These are phyloP conservation scores for Pyricularia sp. DNA, from an alignment of 2,329 filamentous ascomycete species.

Conservation along the genomic window DNA sequence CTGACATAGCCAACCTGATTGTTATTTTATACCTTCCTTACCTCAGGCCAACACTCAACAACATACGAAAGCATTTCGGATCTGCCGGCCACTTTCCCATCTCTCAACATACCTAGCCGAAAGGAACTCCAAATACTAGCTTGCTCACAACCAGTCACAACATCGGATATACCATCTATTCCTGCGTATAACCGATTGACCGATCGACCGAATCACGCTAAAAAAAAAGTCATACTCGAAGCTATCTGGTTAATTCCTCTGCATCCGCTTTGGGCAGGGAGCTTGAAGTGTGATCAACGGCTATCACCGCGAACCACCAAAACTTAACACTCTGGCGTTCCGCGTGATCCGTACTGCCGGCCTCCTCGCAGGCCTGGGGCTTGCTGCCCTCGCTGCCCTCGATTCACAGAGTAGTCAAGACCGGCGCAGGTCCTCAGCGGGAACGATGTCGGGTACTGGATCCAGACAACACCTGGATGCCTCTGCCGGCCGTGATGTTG, in stretches of 20 bases:
- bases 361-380: conserved; percentile 44
- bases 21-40: background rate
- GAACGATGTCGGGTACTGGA: conserved; percentile 11
- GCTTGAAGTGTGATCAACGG: background rate
- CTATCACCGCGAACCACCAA: background rate
- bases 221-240: background rate
- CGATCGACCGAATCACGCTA: background rate
- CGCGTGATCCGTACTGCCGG: conserved; percentile 39
- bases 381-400: conserved; percentile 42
- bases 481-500: conserved; percentile 48
- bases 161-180: background rate
- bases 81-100: background rate
- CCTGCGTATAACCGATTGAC: background rate
- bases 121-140: background rate
- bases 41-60: background rate
- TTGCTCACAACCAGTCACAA: background rate
- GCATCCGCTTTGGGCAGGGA: background rate
- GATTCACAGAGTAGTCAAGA: conserved; percentile 27
- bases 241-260: background rate
- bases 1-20: background rate
- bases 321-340: conserved; percentile 36
- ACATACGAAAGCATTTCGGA: background rate
- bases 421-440: conserved; percentile 12
- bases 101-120: too few relatives aligned
- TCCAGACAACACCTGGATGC: conserved; percentile 32